Evolutionary conservation across 352 stramenopile genomes (phyloP).

Genomic region (Globisporangium okanoganense): DNA sequence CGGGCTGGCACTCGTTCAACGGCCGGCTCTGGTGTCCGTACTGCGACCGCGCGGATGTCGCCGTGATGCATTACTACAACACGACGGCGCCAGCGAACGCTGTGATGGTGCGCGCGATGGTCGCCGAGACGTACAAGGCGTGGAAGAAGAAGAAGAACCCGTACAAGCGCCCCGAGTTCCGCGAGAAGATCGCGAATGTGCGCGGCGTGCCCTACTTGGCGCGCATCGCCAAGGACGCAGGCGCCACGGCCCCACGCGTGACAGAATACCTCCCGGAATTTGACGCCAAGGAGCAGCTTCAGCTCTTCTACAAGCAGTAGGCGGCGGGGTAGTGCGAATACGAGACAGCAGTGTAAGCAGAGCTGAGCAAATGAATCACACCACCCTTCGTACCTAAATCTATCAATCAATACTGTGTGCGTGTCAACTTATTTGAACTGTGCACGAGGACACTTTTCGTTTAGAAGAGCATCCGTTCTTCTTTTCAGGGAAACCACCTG

Average conservation of each 20-base stretch:
- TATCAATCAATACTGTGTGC: neutral
- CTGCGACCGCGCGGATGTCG: slow-evolving; percentile 71
- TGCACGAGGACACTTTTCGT: neutral
- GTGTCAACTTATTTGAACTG: neutral
- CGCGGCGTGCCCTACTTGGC: slow-evolving; percentile 66
- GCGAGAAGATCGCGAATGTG: slow-evolving; percentile 46
- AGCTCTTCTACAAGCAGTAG: slow-evolving; percentile 17
- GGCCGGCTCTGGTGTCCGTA: slow-evolving; percentile 80
- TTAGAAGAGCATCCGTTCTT: neutral
- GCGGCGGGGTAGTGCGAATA: neutral
- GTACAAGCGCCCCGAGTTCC: slow-evolving; percentile 59
- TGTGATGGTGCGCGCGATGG: slow-evolving; percentile 51
- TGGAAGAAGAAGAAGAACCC: slow-evolving; percentile 80
- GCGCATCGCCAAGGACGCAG: slow-evolving; percentile 39
- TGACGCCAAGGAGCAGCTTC: slow-evolving; percentile 19
- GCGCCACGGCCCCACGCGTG: slow-evolving; percentile 33
- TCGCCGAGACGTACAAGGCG: slow-evolving; percentile 48
- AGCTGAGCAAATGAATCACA: neutral
- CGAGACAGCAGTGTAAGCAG: neutral
- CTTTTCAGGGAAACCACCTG: neutral
- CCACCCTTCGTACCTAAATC: neutral
- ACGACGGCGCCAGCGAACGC: slow-evolving; percentile 51
- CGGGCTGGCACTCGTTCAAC: slow-evolving; percentile 68
- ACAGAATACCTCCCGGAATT: slow-evolving; percentile 46
- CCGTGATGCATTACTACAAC: slow-evolving; percentile 76